Evolutionary conservation across 768 basidiomycete genomes (phyloP), one percentile per base, ranked within the genome.

Genomic region (Russula foetens): DNA sequence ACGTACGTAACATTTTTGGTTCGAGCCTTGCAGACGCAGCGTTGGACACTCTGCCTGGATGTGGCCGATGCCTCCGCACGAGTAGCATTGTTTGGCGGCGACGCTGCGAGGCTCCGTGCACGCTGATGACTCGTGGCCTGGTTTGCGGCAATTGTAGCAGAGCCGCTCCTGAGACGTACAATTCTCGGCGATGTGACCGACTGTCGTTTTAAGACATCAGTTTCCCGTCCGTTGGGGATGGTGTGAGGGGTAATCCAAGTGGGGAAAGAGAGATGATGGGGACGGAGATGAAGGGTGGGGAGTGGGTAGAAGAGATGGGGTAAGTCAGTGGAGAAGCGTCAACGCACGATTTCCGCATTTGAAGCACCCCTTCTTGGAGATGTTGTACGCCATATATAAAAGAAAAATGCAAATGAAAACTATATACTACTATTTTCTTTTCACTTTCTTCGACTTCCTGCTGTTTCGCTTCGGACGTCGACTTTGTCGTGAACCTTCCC

Each of bases 61-160:
- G 71, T 94, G 90, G 62, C 93, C 93, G 66, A 97, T 84, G 54
- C 92, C 94, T 26, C 92, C 90, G 69, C 92, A 97, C 41, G 87
- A 88, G 72, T 94, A 96, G 71, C 93, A 96, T 73, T 95, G 91
- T 74, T 92, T 94, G 31, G 88, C 84, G 52, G 88, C 81, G 47
- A 86, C 87, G 43, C 84, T 86, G 63, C 90, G 83, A 41, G 92
- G 92, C 66, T 84, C 84, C 43, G 91, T 88, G 71, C 93, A 95
- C 57, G 88, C 84, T 57, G 89, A 86, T 21, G 89, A 92, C 73
- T 95, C 92, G 68, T 95, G 93, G 43, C 93, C 93, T n/a, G 92
- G 88, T 71, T 93, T 89, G 66, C 90, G 85, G 73, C 93, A 96
- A 71, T 95, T 96, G 76, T 93, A 96, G 76, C 93, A 96, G 61